Evolutionary conservation across 1,284 basidiomycete genomes (phyloP).

Genomic region (Stygiomarasmius scandens): DNA sequence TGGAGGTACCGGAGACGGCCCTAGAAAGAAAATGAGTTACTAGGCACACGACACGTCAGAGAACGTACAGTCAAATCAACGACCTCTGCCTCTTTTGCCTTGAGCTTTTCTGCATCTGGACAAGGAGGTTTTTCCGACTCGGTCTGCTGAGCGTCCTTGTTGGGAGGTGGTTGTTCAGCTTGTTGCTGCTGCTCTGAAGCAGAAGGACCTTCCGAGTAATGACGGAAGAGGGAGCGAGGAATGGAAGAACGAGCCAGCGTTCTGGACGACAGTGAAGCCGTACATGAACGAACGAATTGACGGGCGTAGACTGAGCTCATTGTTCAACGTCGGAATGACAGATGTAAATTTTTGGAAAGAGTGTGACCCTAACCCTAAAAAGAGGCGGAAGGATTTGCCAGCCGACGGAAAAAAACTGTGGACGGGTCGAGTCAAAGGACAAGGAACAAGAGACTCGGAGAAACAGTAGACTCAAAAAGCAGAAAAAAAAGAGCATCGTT

Average conservation of each 20-base stretch:
- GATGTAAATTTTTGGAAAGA: background rate
- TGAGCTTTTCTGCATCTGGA: slow-evolving; percentile 49
- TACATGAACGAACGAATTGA: slow-evolving; percentile 58
- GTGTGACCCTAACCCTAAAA: background rate
- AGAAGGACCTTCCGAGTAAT: slow-evolving; percentile 56
- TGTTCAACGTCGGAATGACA: background rate
- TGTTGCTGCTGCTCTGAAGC: slow-evolving; percentile 30
- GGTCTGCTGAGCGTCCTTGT: slow-evolving; percentile 24
- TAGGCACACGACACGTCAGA: background rate
- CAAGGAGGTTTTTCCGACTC: background rate
- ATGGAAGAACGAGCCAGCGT: slow-evolving; percentile 42
- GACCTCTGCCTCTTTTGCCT: slow-evolving; percentile 73
- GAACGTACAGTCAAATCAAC: slow-evolving; percentile 72
- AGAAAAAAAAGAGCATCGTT: too few relatives aligned
- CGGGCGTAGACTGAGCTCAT: slow-evolving; percentile 57
- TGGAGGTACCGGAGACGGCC: slow-evolving; percentile 84
- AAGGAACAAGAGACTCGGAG: too few relatives aligned
- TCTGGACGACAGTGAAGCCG: slow-evolving; percentile 54
- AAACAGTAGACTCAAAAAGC: too few relatives aligned
- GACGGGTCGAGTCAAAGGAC: too few relatives aligned
- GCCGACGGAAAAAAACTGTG: background rate
- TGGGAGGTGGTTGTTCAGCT: slow-evolving; percentile 25
- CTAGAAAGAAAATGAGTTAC: slow-evolving; percentile 40
- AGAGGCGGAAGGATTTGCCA: background rate
- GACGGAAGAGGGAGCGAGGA: slow-evolving; percentile 21